These are phyloP conservation scores for Globisporangium viniferum DNA, from an alignment of 352 stramenopile genomes.

Conservation along the genomic window DNA sequence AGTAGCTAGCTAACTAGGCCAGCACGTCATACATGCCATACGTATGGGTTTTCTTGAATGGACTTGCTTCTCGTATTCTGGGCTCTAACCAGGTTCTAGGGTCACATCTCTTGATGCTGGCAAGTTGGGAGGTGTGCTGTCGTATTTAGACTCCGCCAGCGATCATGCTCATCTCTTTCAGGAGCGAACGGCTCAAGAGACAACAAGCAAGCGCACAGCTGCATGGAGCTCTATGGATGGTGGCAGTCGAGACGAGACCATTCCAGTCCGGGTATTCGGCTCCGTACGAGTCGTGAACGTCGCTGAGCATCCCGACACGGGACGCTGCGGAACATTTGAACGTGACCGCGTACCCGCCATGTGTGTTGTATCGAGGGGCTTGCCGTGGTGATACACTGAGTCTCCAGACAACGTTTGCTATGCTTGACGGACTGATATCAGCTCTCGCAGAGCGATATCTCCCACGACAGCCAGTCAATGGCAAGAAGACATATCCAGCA, in stretches of 20 bases:
- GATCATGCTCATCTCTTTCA: neutral
- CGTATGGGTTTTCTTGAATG: too few species aligned
- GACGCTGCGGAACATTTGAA: constrained; percentile 6
- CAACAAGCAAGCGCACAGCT: neutral
- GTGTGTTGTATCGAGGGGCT: constrained; percentile 1
- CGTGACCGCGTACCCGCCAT: constrained; percentile 10
- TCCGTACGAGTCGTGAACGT: too few species aligned
- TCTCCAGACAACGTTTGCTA: constrained; percentile 24
- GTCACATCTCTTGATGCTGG: too few species aligned
- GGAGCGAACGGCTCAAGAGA: neutral
- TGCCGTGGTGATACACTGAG: constrained; percentile 16
- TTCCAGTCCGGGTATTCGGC: neutral
- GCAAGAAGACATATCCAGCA: neutral
- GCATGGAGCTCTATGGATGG: constrained; percentile 1
- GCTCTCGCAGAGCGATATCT: constrained; percentile 4
- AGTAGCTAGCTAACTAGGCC: too few species aligned
- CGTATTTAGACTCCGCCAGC: neutral
- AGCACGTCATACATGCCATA: too few species aligned
- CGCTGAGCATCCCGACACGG: constrained; percentile 23
- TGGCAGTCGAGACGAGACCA: neutral
- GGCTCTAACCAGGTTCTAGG: too few species aligned
- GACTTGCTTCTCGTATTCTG: too few species aligned
- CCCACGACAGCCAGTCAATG: neutral
- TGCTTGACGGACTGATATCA: constrained; percentile 31
- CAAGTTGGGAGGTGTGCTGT: neutral